Percentiles rank a stretch among this genome's conserved stretches.
Conservation (phyloP, 768 basidiomycete genomes). For the Sporobolomyces roseus region DNA sequence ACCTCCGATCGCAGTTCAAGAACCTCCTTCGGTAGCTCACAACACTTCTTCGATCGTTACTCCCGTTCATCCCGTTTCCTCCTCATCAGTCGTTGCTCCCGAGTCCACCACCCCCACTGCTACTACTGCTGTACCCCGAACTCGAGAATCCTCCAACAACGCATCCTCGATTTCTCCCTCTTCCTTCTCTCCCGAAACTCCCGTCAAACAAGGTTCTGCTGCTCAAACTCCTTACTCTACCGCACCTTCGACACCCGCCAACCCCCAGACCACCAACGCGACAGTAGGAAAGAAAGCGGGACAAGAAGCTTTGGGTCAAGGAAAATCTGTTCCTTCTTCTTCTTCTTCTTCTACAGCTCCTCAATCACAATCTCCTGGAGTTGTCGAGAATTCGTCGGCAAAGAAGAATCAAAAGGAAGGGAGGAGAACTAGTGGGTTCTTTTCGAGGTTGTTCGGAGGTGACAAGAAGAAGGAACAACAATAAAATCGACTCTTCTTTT, state of each 20-base stretch:
- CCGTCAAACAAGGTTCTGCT: not conserved
- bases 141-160: not conserved
- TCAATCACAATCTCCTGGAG: too few species aligned
- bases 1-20: constrained; percentile 1
- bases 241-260: constrained; percentile 11
- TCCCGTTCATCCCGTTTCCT: too few species aligned
- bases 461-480: constrained; percentile 23
- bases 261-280: too few species aligned
- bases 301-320: constrained; percentile 14
- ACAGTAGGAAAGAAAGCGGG: not conserved
- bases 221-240: constrained; percentile 6
- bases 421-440: constrained; percentile 12
- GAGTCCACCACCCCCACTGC: too few species aligned
- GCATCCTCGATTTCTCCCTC: not conserved
- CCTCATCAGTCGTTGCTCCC: too few species aligned
- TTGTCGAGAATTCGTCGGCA: not conserved
- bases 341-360: too few species aligned
- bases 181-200: constrained; percentile 5
- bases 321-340: too few species aligned
- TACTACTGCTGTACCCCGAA: not conserved
- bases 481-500: too few species aligned
- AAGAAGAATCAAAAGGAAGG: constrained; percentile 7
- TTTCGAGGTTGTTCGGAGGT: constrained; percentile 21
- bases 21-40: constrained; percentile 13
- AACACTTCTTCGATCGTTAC: not conserved